Evolutionary conservation across 495 filamentous ascomycete species (phyloP), one percentile per base, ranked within the genome.

Genomic region (Aspergillus incahuasiensis): DNA sequence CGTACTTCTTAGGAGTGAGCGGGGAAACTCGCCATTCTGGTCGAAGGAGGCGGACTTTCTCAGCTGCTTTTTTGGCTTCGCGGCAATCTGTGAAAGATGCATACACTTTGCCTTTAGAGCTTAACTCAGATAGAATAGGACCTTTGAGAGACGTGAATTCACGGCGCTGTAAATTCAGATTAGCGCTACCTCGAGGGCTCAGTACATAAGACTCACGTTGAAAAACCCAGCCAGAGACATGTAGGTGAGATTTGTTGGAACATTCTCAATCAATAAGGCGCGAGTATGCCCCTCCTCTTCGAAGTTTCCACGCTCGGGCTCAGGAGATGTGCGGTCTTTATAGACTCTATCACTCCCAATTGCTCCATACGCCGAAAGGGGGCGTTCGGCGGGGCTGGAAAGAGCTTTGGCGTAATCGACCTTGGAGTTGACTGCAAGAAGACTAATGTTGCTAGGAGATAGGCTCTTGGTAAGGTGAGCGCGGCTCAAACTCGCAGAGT

Each of bases 21-120:
- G 78, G 82, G 46, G 74, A 65, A 12, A 77, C 72, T 30, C 61
- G 52, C 77, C 82, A 86, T 35, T 76, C 73, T n/a, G 64, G 69
- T 50, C 68, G 63, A 43, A 71, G 64, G 30, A 74, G 58, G 7
- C 71, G 64, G 41, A 81, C 59, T 15, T 75, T 76, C 28, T 72
- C 65, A 54, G 75, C 73, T 16, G 76, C 69, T 19, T 72, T 72
- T 40, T 68, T 75, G 25, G 82, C 76, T 60, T 86, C 81, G 51
- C 75, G 73, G 42, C 86, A 79, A 56, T 88, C 80, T 13, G 72
- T 65, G 57, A 86, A 79, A 4, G 70, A 76, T 49, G 86, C 63
- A 59, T 79, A 84, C n/a, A 84, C 71, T 8, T 65, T 71, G 6
- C 73, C 75, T 46, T 58, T 62, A 18, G 69, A 59, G 34, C 57